Percentiles rank a stretch among this genome's conserved stretches.
Evolutionary conservation across 805 yeast species (phyloP).

Genomic region (Dipodascopsis uninucleata): DNA sequence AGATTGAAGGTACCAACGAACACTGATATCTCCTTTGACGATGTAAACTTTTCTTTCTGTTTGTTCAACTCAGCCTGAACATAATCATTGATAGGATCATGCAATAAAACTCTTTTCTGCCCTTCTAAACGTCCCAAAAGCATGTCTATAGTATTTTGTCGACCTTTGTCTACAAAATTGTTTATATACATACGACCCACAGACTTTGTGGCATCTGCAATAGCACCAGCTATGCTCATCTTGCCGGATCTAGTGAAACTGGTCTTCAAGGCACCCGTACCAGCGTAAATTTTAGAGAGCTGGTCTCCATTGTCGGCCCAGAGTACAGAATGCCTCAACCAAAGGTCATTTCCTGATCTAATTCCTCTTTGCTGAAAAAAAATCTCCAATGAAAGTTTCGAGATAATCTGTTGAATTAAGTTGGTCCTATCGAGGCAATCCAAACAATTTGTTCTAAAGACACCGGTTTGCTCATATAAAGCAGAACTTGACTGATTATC

Average conservation of each 20-base stretch:
- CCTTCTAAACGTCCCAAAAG: conserved; percentile 76
- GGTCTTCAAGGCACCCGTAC: conserved; percentile 94
- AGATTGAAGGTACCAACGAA: conserved; percentile 86
- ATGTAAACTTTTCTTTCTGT: conserved; percentile 52
- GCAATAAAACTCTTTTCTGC: conserved; percentile 65
- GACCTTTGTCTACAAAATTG: conserved; percentile 87
- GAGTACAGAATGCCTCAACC: conserved; percentile 71
- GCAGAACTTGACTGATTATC: conserved; percentile 55
- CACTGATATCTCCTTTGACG: conserved; percentile 55
- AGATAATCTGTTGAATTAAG: conserved; percentile 70
- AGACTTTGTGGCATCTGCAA: conserved; percentile 95
- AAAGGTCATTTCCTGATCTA: conserved; percentile 46
- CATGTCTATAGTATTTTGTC: conserved; percentile 85
- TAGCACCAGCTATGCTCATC: conserved; percentile 93
- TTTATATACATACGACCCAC: conserved; percentile 93
- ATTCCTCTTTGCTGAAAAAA: conserved; percentile 41
- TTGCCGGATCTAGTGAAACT: conserved; percentile 93
- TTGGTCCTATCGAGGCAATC: conserved; percentile 95
- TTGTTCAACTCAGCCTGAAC: conserved; percentile 63
- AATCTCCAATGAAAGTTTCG: conserved; percentile 58
- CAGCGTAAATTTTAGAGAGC: conserved; percentile 91
- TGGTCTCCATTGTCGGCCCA: conserved; percentile 99
- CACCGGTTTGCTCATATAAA: conserved; percentile 78
- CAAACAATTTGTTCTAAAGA: conserved; percentile 88
- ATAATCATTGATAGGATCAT: conserved; percentile 84